These are phyloP conservation scores for Cynanchum wilfordii DNA, from an alignment of 257 asterid genomes.

Conservation along the genomic window DNA sequence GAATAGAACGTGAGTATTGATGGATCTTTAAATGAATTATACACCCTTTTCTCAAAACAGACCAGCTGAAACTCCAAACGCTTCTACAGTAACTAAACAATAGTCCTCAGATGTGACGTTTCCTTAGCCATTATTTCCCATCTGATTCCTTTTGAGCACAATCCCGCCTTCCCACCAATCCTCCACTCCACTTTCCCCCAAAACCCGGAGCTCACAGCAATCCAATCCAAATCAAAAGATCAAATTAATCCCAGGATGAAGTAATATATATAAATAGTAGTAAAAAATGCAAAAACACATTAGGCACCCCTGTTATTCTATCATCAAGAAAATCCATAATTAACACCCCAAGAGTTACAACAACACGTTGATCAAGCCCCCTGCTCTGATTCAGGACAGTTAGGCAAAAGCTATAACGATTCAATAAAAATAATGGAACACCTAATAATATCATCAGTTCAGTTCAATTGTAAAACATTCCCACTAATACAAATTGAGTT, in stretches of 20 bases:
- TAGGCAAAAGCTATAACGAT: constrained; percentile 22
- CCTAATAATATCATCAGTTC: constrained; percentile 20
- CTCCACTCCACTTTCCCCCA: not conserved
- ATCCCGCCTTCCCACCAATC: not conserved
- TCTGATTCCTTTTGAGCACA: not conserved
- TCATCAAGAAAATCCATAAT: constrained; percentile 7
- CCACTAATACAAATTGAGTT: constrained; percentile 38
- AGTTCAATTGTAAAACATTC: constrained; percentile 33
- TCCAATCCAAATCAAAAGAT: not conserved
- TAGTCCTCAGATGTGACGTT: not conserved
- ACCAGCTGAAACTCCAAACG: not conserved
- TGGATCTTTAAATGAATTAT: too few species aligned
- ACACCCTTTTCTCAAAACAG: not conserved
- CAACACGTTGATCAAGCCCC: constrained; percentile 2
- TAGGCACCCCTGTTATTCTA: constrained; percentile 10
- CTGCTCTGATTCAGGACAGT: constrained; percentile 2
- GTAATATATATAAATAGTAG: not conserved
- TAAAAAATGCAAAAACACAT: not conserved
- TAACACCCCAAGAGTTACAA: constrained; percentile 5
- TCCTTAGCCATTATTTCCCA: not conserved
- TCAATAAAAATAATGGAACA: constrained; percentile 15
- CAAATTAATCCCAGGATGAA: not conserved
- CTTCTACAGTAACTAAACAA: not conserved
- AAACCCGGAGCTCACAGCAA: not conserved
- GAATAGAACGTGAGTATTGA: not conserved